Evolutionary conservation across 345 rosid genomes (phyloP).

Genomic region (Gossypium raimondii): DNA sequence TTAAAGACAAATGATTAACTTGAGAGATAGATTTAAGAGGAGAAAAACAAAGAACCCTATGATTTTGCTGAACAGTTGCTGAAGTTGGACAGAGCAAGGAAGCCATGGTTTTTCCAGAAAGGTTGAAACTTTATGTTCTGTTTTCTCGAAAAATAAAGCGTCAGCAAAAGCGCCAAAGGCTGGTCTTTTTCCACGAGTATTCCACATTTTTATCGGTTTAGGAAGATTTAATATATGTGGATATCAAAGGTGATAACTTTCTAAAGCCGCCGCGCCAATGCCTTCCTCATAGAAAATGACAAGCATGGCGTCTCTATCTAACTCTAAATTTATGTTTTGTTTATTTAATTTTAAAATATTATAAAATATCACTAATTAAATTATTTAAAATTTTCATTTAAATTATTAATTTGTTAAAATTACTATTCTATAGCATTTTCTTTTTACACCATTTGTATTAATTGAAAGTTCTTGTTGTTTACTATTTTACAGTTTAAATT

Average conservation of each 20-base stretch:
- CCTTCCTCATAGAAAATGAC: neutral
- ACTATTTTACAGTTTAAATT: no score
- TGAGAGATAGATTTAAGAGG: conserved; percentile 31
- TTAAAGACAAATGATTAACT: conserved; percentile 17
- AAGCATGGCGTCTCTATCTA: neutral
- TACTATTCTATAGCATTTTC: rapidly evolving
- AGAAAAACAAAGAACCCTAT: conserved; percentile 31
- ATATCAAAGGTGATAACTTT: neutral
- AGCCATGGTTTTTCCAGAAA: conserved; percentile 41
- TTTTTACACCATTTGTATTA: rapidly evolving
- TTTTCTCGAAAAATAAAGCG: neutral
- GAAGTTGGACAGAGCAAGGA: conserved; percentile 44
- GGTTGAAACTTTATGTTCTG: neutral
- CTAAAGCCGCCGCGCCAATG: neutral
- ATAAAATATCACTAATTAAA: no score
- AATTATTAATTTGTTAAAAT: no score
- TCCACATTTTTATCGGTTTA: neutral
- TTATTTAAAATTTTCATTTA: no score
- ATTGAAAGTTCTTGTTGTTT: no score
- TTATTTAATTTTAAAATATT: no score
- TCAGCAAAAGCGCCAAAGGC: conserved; percentile 27
- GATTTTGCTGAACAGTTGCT: conserved; percentile 30
- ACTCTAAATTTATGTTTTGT: no score
- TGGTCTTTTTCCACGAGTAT: conserved; percentile 2
- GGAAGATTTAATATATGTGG: neutral